These are phyloP conservation scores for Vitis riparia DNA, from an alignment of 164 flowering plant species.

Conservation along the genomic window DNA sequence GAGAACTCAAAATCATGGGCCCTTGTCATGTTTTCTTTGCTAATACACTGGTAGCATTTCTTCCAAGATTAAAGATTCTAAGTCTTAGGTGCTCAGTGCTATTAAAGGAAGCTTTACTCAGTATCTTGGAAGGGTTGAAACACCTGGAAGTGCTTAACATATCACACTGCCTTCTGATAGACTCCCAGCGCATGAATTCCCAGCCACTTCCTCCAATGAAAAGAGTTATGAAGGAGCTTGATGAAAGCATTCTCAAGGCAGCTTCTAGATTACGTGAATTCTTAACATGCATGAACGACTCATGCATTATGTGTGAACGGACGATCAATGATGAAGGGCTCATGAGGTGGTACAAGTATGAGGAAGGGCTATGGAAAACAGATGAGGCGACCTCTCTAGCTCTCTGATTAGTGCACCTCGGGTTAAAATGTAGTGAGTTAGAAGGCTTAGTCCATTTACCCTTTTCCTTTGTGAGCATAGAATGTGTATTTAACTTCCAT, in stretches of 20 bases:
- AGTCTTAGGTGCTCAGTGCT: constrained; percentile 43
- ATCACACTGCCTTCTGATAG: constrained; percentile 54
- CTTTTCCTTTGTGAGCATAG: neutral
- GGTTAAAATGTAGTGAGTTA: neutral
- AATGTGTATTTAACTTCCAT: too few relatives aligned
- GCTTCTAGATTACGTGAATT: constrained; percentile 45
- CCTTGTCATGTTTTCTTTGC: constrained; percentile 42
- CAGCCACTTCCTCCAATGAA: constrained; percentile 21
- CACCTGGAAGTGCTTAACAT: constrained; percentile 60
- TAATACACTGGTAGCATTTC: constrained; percentile 21
- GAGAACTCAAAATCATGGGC: constrained; percentile 62
- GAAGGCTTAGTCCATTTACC: neutral
- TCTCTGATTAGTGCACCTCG: constrained; percentile 15
- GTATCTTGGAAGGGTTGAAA: constrained; percentile 39
- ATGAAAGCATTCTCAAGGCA: constrained; percentile 30
- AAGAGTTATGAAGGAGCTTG: constrained; percentile 32
- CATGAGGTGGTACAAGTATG: constrained; percentile 69
- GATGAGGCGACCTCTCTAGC: constrained; percentile 59
- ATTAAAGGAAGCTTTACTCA: constrained; percentile 34
- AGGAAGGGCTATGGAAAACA: constrained; percentile 48
- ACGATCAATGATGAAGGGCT: constrained; percentile 50
- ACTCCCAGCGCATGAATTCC: constrained; percentile 4
- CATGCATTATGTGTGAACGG: constrained; percentile 54
- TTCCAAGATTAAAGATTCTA: constrained; percentile 47
- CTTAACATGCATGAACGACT: constrained; percentile 39